Evolutionary conservation across 2,329 filamentous ascomycete genomes (phyloP), one percentile per base, ranked within the genome.

Genomic region (Coniochaeta sp.): DNA sequence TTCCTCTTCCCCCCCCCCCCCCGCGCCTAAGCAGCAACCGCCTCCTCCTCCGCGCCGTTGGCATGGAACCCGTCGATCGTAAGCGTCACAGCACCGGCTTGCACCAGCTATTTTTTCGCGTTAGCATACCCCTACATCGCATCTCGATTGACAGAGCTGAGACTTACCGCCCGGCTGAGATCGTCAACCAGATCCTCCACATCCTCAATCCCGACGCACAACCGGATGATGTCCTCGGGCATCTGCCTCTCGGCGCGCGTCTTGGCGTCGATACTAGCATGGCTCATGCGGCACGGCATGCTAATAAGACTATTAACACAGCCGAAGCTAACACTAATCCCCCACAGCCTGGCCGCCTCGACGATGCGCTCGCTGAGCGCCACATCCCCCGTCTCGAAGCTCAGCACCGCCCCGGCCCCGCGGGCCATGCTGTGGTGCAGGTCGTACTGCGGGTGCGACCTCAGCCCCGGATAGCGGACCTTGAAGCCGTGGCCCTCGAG

Each of bases 271-370:
- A 99, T 99, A 72, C 91, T 96, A 42, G 95, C 95, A 75, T 99
- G 95, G 76, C 93, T 98, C 96, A 99, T 99, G 70, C 93, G 92
- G 77, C 95, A 99, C 9, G 95, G 93, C 93, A 99, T 97, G 78
- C 93, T 97, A 75, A 99, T 99, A 73, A 99, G 79, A 72, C 91
- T 96, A 79, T 99, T 99, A 65, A 99, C 95, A 73, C 95, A 98
- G 55, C 95, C 95, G 72, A 99, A 99, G 70, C 91, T 96, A 62
- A 99, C 95, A 65, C 90, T 96, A 67, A 99, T 99, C 36, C 90
- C 92, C 87, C 91, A 99, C 34, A 99, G 80, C 65, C 90, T 86
- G 2, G 95, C 90, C 32, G 90, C 90, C 77, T 98, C 95, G 5
- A 99, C 95, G 68, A 99, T 97, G 42, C 93, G 85, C 77, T 97